phyloP scores from a whole-genome alignment of 1,284 basidiomycete species.

The Rhodotorula sp. region DNA sequence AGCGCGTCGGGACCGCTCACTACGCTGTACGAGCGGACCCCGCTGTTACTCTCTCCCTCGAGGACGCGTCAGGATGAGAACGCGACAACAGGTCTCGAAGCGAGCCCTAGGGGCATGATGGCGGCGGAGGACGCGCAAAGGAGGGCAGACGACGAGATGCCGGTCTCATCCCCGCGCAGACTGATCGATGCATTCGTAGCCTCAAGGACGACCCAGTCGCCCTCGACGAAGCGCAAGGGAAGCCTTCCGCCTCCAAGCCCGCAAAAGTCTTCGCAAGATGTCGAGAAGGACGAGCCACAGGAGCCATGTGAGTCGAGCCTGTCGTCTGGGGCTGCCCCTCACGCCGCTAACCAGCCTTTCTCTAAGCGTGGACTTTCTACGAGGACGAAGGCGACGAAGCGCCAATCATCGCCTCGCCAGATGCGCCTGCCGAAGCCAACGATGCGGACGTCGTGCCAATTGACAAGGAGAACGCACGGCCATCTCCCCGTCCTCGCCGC shows the following conservation, averaged over 20 bases:
- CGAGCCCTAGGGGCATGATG: slow-evolving; percentile 1
- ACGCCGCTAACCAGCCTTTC: too few relatives aligned
- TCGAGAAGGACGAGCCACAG: background rate
- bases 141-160: slow-evolving; percentile 11
- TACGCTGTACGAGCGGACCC: slow-evolving; percentile 14
- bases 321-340: too few relatives aligned
- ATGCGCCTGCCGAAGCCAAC: background rate
- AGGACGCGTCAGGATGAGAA: background rate
- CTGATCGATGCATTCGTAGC: slow-evolving; percentile 24
- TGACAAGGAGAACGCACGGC: slow-evolving; percentile 24
- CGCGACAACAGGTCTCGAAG: background rate
- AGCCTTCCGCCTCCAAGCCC: slow-evolving; percentile 13
- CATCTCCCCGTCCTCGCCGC: background rate
- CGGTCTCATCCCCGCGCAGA: slow-evolving; percentile 11
- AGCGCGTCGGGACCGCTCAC: slow-evolving; percentile 6
- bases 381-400: slow-evolving; percentile 11
- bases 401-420: background rate
- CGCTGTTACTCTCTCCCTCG: background rate
- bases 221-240: background rate
- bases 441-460: background rate
- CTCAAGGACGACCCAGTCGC: background rate
- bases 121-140: slow-evolving; percentile 15
- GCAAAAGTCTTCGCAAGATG: background rate
- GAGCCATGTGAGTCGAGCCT: background rate
- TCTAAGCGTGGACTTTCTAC: slow-evolving; percentile 24